Evolutionary conservation across 345 rosid species (phyloP), one percentile per base, ranked within the genome.

Genomic region (Brassica rapa): DNA sequence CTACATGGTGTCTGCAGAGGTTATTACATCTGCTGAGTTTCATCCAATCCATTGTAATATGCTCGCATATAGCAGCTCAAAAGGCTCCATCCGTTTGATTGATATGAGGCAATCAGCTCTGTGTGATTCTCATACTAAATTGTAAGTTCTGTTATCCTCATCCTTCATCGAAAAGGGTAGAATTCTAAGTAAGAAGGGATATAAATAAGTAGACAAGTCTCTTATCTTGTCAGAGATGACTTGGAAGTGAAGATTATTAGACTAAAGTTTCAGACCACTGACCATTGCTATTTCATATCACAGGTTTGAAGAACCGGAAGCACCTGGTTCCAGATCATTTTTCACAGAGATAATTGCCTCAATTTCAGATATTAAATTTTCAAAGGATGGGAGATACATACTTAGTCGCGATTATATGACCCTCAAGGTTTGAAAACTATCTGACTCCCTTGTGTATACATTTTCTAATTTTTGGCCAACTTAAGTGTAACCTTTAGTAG

Each of bases 361-460:
- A 15, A 91, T 96, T 74, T 96, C 99, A 49, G 99, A 96, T 85
- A 89, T 96, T 68, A 96, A 89, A 81, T 96, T 96, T 82, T 85
- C 92, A 23, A 93, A 84, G 83, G 86, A 91, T 74, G 99, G 99
- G 79, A 84, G 99, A 84, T 81, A 88, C 81, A 87, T 96, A 63
- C 91, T 96, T 66, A 93, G 99, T 82, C 99, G 99, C 24, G 99
- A 96, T 76, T 96, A 96, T 85, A 96, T 96, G 99, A 90, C 97
- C 41, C 96, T 96, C 65, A 96, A 96, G 99, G 99, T 96, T 4
- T 74, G 29, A 53, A 30, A 62, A 49, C 12, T 49, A 11, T 62
- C 66, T 5, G 15, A 11, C 72, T n/a, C 70, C 69, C 41, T 61
- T 70, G 74, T 56, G 62, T 30, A 82, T 63, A 64, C 12, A 74